A percentile compares a stretch with the other conserved stretches of the same genome.
Evolutionary conservation across 805 yeast species (phyloP).

Genomic region (Ogataea henricii): DNA sequence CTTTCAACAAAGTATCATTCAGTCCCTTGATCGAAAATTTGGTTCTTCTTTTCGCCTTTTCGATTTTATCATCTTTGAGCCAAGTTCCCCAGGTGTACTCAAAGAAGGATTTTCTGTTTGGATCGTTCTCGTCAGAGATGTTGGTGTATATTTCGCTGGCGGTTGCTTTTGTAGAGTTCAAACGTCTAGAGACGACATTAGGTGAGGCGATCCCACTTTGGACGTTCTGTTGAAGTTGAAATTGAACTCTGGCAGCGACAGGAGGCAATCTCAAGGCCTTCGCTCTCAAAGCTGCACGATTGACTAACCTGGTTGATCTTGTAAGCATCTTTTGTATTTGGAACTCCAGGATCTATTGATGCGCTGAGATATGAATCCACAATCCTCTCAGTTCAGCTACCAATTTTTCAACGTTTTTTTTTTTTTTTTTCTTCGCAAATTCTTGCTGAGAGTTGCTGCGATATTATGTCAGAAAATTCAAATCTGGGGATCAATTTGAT

Average conservation of each 20-base stretch:
- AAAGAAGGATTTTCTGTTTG: constrained; percentile 71
- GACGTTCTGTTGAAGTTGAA: background rate
- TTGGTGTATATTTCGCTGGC: constrained; percentile 49
- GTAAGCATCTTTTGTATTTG: background rate
- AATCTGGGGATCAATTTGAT: too few species aligned
- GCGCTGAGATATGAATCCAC: background rate
- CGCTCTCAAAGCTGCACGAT: background rate
- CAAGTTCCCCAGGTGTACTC: constrained; percentile 95
- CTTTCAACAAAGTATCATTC: constrained; percentile 49
- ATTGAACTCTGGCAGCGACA: background rate
- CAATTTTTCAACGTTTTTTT: background rate
- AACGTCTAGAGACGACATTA: background rate
- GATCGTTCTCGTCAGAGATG: constrained; percentile 62
- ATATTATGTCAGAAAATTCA: constrained; percentile 1
- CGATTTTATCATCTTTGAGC: constrained; percentile 75
- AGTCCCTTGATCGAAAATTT: constrained; percentile 81
- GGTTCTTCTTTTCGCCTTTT: constrained; percentile 77
- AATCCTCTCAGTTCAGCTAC: too few species aligned
- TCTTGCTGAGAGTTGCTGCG: background rate
- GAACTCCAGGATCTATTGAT: background rate
- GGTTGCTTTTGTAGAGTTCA: constrained; percentile 13
- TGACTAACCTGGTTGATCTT: background rate
- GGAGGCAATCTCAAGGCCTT: background rate
- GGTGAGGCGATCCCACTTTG: background rate
- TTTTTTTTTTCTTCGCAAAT: background rate